Conservation (phyloP, 2,329 filamentous ascomycete species). For the Teratosphaeria destructans region DNA sequence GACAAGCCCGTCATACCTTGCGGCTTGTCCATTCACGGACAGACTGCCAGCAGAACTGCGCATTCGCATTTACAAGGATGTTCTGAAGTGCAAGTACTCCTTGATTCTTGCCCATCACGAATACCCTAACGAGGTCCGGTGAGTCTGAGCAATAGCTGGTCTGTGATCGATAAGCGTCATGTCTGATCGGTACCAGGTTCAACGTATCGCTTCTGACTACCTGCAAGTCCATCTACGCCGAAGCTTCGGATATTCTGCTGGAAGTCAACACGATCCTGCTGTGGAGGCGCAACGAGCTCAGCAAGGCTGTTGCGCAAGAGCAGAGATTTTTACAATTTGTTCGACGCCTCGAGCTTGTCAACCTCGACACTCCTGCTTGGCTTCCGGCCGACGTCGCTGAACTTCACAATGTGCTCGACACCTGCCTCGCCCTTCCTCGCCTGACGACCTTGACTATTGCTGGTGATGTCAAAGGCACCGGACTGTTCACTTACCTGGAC, state of each 20-base stretch:
- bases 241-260: neutral
- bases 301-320: neutral
- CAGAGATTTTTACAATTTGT: neutral
- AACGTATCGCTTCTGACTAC: neutral
- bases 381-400: neutral
- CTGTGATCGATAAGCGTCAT: neutral
- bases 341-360: neutral
- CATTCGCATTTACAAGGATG: neutral
- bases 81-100: neutral
- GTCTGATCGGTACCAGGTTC: neutral
- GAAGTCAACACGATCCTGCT: neutral
- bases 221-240: neutral
- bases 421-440: neutral
- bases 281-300: neutral
- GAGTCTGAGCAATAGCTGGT: neutral
- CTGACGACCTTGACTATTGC: neutral
- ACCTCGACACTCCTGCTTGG: neutral
- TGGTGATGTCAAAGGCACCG: neutral
- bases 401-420: neutral
- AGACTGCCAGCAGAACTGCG: neutral
- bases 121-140: constrained; percentile 2
- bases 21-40: neutral
- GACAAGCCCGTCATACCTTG: neutral
- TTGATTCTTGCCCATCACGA: constrained; percentile 7
- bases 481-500: neutral